phyloP scores from a whole-genome alignment of 768 basidiomycete species.

The Russula emetica region DNA sequence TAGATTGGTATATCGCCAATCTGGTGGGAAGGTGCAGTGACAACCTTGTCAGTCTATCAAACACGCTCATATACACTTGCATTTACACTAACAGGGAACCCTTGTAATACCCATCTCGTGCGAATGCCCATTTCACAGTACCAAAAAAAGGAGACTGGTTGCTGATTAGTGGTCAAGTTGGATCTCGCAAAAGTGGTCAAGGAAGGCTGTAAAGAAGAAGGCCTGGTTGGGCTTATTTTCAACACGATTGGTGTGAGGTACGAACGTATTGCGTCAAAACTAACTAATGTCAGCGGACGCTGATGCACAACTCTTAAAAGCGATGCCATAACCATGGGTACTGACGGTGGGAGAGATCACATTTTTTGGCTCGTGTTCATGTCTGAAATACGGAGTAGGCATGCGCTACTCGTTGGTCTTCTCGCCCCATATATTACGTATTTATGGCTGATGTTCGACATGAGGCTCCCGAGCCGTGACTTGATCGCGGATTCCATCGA shows the following conservation, averaged over 20 bases:
- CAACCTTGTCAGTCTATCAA: background rate
- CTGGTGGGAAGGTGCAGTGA: conserved; percentile 82
- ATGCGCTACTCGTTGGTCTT: conserved; percentile 79
- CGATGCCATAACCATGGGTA: conserved; percentile 88
- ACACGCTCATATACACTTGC: conserved; percentile 12
- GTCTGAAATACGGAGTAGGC: conserved; percentile 42
- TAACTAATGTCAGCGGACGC: background rate
- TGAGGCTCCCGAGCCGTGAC: conserved; percentile 78
- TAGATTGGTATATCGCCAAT: conserved; percentile 85
- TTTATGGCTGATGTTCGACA: background rate
- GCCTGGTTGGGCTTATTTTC: conserved; percentile 75
- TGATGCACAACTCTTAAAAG: conserved; percentile 34
- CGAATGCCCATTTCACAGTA: conserved; percentile 27
- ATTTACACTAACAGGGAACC: conserved; percentile 53
- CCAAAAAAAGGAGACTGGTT: background rate
- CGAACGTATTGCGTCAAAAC: background rate
- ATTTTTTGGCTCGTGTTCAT: background rate
- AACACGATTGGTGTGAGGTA: conserved; percentile 84
- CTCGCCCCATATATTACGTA: background rate
- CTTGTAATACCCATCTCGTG: conserved; percentile 81
- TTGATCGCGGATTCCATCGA: conserved; percentile 89
- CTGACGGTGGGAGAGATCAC: conserved; percentile 57
- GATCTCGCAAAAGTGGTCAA: conserved; percentile 77
- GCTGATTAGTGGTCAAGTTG: conserved; percentile 43
- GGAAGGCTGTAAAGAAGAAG: conserved; percentile 76